phyloP scores from a whole-genome alignment of 768 basidiomycete species.

The Lactarius akahatsu region DNA sequence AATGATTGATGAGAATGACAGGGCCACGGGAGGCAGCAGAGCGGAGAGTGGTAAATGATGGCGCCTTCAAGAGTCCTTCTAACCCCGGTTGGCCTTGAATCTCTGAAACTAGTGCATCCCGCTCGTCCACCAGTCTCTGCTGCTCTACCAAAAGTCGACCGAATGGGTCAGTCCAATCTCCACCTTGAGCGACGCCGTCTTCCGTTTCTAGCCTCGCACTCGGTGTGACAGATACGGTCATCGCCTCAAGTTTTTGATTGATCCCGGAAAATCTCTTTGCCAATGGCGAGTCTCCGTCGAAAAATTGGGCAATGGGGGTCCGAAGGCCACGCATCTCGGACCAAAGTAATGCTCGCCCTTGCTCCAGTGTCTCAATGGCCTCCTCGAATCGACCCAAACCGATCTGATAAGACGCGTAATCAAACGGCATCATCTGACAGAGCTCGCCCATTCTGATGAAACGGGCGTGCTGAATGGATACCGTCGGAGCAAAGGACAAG shows the following conservation, averaged over 20 bases:
- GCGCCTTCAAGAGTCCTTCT: not conserved
- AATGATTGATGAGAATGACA: too few species aligned
- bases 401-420: not conserved
- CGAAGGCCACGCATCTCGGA: not conserved
- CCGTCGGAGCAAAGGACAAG: not conserved
- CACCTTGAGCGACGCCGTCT: too few species aligned
- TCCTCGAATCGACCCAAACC: not conserved
- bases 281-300: not conserved
- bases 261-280: not conserved
- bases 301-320: not conserved
- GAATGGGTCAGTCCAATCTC: not conserved
- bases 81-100: not conserved
- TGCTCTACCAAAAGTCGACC: too few species aligned
- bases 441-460: not conserved
- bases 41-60: not conserved
- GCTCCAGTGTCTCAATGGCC: conserved; percentile 1
- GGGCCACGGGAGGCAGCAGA: too few species aligned
- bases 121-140: too few species aligned
- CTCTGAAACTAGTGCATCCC: not conserved
- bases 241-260: too few species aligned
- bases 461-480: not conserved
- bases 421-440: not conserved
- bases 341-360: not conserved
- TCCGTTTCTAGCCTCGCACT: too few species aligned
- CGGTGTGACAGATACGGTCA: too few species aligned